Evolutionary conservation across 306 rosid species (phyloP).

Genomic region (Glycine tomentella): DNA sequence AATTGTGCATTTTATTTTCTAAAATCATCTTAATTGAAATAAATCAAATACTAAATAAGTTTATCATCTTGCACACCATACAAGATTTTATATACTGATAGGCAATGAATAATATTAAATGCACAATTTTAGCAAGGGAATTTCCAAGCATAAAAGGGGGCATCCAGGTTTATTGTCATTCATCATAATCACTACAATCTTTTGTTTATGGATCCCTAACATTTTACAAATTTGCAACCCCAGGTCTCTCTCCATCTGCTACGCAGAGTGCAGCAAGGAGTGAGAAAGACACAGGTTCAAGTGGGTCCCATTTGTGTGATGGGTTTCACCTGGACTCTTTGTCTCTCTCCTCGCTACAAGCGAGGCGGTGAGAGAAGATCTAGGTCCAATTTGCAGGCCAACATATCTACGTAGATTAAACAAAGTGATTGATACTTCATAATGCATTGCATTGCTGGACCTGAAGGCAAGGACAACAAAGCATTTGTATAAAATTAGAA

Average conservation of each 20-base stretch:
- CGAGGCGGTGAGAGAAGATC: neutral
- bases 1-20: neutral
- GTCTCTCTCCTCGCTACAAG: neutral
- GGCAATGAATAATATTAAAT: neutral
- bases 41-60: neutral
- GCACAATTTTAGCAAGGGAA: conserved; percentile 3
- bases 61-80: neutral
- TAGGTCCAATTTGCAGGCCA: conserved; percentile 19
- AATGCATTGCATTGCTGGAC: conserved; percentile 29
- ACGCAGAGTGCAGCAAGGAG: neutral
- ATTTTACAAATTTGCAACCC: neutral
- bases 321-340: neutral
- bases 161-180: conserved; percentile 18
- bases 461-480: neutral
- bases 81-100: neutral
- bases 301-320: neutral
- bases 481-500: neutral
- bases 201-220: conserved; percentile 34
- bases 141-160: conserved; percentile 6
- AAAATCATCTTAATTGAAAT: neutral
- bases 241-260: neutral
- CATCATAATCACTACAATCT: conserved; percentile 30
- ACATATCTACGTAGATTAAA: conserved; percentile 22
- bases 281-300: neutral
- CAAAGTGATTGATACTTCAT: conserved; percentile 21